These are phyloP conservation scores for Calonectria leucothoes DNA, from an alignment of 2,329 filamentous ascomycete species.

Conservation along the genomic window DNA sequence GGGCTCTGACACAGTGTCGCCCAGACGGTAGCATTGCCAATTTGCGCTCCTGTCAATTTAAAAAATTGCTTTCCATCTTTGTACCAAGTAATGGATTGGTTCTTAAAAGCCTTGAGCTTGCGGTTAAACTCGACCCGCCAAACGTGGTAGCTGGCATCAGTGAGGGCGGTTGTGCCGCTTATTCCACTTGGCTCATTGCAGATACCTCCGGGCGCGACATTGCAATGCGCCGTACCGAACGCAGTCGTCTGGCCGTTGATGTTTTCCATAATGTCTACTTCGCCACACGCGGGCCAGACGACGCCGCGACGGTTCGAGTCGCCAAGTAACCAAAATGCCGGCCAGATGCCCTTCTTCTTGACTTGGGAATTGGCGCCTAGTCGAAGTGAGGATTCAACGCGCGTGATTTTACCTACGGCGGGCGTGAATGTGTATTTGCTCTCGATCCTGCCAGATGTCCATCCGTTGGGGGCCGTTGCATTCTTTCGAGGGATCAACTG, in stretches of 20 bases:
- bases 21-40: conserved; percentile 61
- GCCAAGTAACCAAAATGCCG: conserved; percentile 69
- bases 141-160: conserved; percentile 57
- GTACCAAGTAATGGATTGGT: conserved; percentile 64
- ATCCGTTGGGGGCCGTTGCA: conserved; percentile 48
- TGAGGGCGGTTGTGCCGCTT: conserved; percentile 48
- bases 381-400: conserved; percentile 60
- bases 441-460: conserved; percentile 68
- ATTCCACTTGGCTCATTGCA: conserved; percentile 64
- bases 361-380: conserved; percentile 55
- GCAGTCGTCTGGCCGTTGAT: conserved; percentile 60
- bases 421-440: conserved; percentile 60
- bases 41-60: conserved; percentile 55
- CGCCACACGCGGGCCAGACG: conserved; percentile 64
- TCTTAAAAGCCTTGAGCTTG: conserved; percentile 55
- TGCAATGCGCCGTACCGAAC: conserved; percentile 65
- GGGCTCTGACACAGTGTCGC: conserved; percentile 61
- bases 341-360: conserved; percentile 67
- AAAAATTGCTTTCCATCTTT: conserved; percentile 58
- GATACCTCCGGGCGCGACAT: conserved; percentile 54
- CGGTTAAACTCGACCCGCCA: conserved; percentile 64
- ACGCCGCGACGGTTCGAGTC: conserved; percentile 59
- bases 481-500: conserved; percentile 62
- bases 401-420: conserved; percentile 56
- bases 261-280: conserved; percentile 69